Conservation (phyloP, 2,329 filamentous ascomycete genomes). For the Exophiala lecanii-corni region DNA sequence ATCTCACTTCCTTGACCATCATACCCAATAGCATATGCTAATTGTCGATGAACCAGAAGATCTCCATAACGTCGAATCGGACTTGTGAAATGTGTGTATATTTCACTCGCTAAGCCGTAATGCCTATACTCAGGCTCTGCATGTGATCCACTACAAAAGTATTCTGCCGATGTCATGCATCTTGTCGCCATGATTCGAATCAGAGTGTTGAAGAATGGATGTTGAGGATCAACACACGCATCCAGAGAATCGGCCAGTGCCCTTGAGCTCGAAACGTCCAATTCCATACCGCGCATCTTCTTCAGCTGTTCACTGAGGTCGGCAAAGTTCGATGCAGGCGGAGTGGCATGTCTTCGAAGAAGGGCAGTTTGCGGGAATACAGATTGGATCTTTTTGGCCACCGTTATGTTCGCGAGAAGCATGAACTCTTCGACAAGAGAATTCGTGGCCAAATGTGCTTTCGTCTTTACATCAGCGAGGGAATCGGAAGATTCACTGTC, state of each 20-base stretch:
- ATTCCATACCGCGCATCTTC: conserved; percentile 74
- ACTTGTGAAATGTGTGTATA: conserved; percentile 98
- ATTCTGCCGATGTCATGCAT: conserved; percentile 99
- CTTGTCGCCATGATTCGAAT: conserved; percentile 95
- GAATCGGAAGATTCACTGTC: conserved; percentile 87
- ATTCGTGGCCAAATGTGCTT: conserved; percentile 89
- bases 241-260: conserved; percentile 93
- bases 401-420: conserved; percentile 94
- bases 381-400: conserved; percentile 83
- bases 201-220: conserved; percentile 98
- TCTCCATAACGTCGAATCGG: conserved; percentile 98
- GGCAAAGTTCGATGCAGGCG: conserved; percentile 94
- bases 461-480: conserved; percentile 85
- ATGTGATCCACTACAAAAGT: conserved; percentile 92
- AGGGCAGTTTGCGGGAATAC: conserved; percentile 94
- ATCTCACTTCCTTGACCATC: conserved; percentile 54
- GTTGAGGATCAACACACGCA: conserved; percentile 67
- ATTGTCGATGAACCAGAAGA: conserved; percentile 85
- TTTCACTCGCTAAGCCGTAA: conserved; percentile 91
- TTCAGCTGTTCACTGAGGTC: conserved; percentile 87
- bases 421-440: conserved; percentile 99
- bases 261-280: conserved; percentile 80
- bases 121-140: conserved; percentile 92
- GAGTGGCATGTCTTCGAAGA: conserved; percentile 83
- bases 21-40: conserved; percentile 92